Percentiles rank a stretch among this genome's conserved stretches.
Conservation (phyloP, 1,284 basidiomycete genomes). For the Sanghuangporus weigelae region DNA sequence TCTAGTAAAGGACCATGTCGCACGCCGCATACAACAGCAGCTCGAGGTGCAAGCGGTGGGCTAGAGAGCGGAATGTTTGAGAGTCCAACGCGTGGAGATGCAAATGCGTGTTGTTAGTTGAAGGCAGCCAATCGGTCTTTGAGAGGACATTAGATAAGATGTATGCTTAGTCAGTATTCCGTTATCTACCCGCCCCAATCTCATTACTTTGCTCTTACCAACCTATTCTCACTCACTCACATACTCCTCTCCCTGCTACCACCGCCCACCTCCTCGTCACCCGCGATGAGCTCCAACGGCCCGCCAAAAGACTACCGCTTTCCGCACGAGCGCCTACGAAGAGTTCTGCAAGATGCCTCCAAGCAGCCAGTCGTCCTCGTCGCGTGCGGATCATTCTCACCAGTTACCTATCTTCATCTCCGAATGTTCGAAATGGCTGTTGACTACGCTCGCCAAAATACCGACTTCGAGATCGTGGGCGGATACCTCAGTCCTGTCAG, state of each 20-base stretch:
- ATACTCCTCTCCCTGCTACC: neutral
- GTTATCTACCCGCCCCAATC: neutral
- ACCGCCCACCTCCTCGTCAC: neutral
- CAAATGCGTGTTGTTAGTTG: too few species aligned
- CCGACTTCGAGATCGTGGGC: conserved; percentile 89
- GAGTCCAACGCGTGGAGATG: too few species aligned
- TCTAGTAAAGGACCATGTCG: too few species aligned
- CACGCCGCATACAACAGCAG: too few species aligned
- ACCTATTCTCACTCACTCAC: neutral
- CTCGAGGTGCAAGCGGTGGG: too few species aligned
- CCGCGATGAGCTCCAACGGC: conserved; percentile 12
- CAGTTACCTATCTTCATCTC: conserved; percentile 77
- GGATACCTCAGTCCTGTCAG: conserved; percentile 94
- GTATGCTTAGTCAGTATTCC: neutral
- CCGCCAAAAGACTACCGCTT: conserved; percentile 14
- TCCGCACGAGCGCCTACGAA: conserved; percentile 10
- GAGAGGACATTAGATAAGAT: neutral
- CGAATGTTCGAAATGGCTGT: conserved; percentile 99
- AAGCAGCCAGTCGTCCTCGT: conserved; percentile 75
- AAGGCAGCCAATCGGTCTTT: too few species aligned
- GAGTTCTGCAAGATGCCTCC: conserved; percentile 47
- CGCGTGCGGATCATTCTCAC: conserved; percentile 78
- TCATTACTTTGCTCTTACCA: neutral
- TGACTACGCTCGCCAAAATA: conserved; percentile 90
- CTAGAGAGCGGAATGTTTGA: too few species aligned